Evolutionary conservation across 768 basidiomycete species (phyloP), one percentile per base, ranked within the genome.

Genomic region (Leccinum imitatum): DNA sequence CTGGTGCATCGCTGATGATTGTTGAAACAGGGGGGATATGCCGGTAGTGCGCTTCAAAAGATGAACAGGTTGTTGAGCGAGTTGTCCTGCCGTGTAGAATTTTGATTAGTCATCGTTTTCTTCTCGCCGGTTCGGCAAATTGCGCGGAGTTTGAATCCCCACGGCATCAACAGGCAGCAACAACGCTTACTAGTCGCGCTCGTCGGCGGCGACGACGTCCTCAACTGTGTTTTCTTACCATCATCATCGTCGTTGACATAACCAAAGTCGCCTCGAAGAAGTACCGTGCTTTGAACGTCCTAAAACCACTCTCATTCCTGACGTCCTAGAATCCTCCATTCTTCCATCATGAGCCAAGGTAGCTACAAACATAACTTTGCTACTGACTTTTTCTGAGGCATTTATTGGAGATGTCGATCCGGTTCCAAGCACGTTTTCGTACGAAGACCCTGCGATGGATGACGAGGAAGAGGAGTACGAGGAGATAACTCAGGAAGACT

Each of bases 401-500:
- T 69, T 68, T 65, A 61, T 63, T 73, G 64, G 69, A 85, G 85
- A 84, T 69, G 76, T 74, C 59, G 74, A 80, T 67, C 65, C 76
- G 41, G 68, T 77, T 3, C 84, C 85, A 67, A 76, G 78, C 31
- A 35, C 71, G 1, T 82, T 83, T 60, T 65, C 79, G 11, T 87
- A 85, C 64, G 88, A 89, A 66, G 86, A 89, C 59, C 76, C 83
- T 14, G 81, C 75, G 35, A 77, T 78, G 72, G 84, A 87, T 21
- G 85, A 87, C 47, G 76, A 75, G 46, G 77, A 79, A 55, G 76
- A 81, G 33, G 80, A 81, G n/a, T 83, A 83, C 61, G 89, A 89
- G 69, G 88, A 91, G 69, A 89, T 94, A 73, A 91, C 91, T 0
- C 93, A 93, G 69, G 93, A 95, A 73, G 93, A 94, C 69, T 94